These are phyloP conservation scores for Ustilago bromivora DNA, from an alignment of 1,284 basidiomycete species.

Conservation along the genomic window DNA sequence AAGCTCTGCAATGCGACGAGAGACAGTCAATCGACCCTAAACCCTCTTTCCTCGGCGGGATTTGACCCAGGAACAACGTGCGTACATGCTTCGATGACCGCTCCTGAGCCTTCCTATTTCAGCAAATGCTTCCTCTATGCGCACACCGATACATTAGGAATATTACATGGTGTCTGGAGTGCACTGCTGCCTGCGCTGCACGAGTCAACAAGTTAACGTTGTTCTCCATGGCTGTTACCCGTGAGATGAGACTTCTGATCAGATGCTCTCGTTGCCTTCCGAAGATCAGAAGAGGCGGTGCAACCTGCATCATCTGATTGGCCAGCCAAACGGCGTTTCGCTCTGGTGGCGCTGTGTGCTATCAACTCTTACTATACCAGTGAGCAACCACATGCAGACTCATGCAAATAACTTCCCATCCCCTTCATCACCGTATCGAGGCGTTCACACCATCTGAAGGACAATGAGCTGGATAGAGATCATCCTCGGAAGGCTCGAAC, in stretches of 20 bases:
- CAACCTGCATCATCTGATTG: slow-evolving; percentile 11
- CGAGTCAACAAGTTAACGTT: not conserved
- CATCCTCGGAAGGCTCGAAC: not conserved
- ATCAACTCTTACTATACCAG: no score
- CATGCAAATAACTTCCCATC: no score
- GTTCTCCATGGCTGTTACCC: no score
- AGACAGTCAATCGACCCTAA: not conserved
- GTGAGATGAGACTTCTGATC: not conserved
- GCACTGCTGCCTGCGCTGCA: not conserved
- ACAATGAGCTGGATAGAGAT: no score
- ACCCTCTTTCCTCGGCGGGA: not conserved
- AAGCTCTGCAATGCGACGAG: not conserved
- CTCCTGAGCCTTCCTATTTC: not conserved
- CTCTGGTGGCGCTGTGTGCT: no score
- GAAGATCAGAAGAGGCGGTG: not conserved
- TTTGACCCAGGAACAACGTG: slow-evolving; percentile 8
- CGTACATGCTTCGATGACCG: not conserved
- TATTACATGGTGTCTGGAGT: no score
- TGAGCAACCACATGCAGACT: no score
- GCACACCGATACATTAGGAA: no score
- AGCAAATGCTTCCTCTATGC: no score
- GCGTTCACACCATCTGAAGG: no score
- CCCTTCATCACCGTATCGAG: no score
- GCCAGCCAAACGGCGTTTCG: no score
- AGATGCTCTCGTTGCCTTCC: not conserved